Evolutionary conservation across 2,329 filamentous ascomycete genomes (phyloP), one percentile per base, ranked within the genome.

Genomic region (Colletotrichum sp.): DNA sequence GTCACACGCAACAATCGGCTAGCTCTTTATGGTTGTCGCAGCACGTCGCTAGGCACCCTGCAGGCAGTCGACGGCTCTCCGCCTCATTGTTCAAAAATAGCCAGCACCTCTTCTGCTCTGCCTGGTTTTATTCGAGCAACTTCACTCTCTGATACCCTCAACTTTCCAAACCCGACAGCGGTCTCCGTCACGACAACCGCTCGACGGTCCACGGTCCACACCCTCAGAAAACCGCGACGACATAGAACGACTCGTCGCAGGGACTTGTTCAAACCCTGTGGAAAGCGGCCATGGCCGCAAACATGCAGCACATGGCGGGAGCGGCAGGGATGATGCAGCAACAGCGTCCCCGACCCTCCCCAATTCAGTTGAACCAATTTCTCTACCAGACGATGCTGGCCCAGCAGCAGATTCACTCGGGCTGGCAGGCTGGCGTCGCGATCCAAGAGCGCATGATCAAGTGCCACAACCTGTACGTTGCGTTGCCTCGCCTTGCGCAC

Each of bases 251-350:
- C 67, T 39, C 43, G 36, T 16, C 36, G 70, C 30, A 68, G 64
- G 55, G 55, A 73, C 62, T 76, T 77, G 66, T 77, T 70, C 61
- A 25, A 77, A 75, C 32, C 76, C 74, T 66, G 74, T 78, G 69
- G 67, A 75, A 76, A 78, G 87, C 87, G 86, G 88, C 88, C 84
- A 92, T 92, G 90, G 90, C 90, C 85, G 89, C 88, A 81, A 91
- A 91, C 79, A 88, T 91, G 84, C 88, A 88, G 82, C 89, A 90
- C 80, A 91, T 91, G 89, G 86, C 84, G 81, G 84, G 83, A 76
- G 85, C 83, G 78, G 86, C 84, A 82, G 85, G 85, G 74, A 87
- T 88, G 83, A 85, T 88, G 82, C 84, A 81, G 77, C 85, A 86
- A 72, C 82, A 82, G 61, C 80, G 82, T 55, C 82, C 86, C 77